Percentiles rank a stretch among this genome's conserved stretches.
Conservation (phyloP, 306 rosid species). For the Citrullus colocynthis region DNA sequence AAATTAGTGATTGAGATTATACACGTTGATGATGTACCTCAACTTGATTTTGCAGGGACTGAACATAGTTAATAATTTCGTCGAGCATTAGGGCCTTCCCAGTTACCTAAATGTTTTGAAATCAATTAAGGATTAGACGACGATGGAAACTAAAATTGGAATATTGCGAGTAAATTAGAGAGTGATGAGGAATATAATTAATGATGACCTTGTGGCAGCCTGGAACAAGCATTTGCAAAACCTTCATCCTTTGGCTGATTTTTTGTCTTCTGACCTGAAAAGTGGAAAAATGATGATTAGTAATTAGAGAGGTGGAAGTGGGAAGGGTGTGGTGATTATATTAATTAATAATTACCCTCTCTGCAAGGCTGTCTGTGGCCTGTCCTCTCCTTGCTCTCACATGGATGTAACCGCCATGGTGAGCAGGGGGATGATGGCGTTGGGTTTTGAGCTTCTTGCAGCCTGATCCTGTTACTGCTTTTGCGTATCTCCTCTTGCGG, state of each 20-base stretch:
- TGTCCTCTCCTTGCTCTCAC: slow-evolving; percentile 98
- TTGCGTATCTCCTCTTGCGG: not conserved
- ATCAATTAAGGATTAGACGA: too few relatives aligned
- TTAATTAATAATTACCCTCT: slow-evolving; percentile 32
- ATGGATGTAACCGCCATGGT: slow-evolving; percentile 41
- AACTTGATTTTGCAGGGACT: slow-evolving; percentile 90
- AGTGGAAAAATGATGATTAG: not conserved
- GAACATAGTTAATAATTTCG: slow-evolving; percentile 57
- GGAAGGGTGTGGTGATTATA: slow-evolving; percentile 5
- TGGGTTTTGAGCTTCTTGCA: slow-evolving; percentile 15
- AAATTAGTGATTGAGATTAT: too few relatives aligned
- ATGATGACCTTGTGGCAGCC: slow-evolving; percentile 72
- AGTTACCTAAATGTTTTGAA: slow-evolving; percentile 30
- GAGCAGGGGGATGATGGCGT: slow-evolving; percentile 8
- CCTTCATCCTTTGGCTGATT: slow-evolving; percentile 89
- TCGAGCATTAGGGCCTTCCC: slow-evolving; percentile 96
- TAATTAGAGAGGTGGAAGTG: not conserved
- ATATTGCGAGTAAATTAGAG: not conserved
- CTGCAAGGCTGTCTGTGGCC: slow-evolving; percentile 47
- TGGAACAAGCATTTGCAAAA: slow-evolving; percentile 69
- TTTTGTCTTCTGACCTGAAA: slow-evolving; percentile 84
- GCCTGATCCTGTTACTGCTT: not conserved
- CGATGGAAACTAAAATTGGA: too few relatives aligned
- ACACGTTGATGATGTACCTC: slow-evolving; percentile 38
- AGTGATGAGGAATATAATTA: not conserved